A percentile compares a stretch with the other conserved stretches of the same genome.
These are phyloP conservation scores for Geotrichum fermentans DNA, from an alignment of 1,139 yeast genomes.

Conservation along the genomic window DNA sequence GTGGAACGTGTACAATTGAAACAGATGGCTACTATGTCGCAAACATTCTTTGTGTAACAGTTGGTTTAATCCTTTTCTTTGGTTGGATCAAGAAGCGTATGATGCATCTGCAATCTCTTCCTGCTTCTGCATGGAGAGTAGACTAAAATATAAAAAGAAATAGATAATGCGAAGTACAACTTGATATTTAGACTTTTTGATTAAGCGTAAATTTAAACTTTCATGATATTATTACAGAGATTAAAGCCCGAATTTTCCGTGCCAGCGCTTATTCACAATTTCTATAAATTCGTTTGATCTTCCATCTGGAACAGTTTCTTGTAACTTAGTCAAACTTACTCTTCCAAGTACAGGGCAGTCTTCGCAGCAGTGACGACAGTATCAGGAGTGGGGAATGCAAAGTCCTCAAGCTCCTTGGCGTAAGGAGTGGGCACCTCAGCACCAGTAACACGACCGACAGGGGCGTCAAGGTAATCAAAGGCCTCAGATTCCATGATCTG, in stretches of 20 bases:
- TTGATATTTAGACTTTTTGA: not conserved
- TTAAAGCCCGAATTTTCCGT: too few relatives aligned
- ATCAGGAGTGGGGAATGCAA: slow-evolving; percentile 97
- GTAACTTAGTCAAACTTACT: slow-evolving; percentile 24
- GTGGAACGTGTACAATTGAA: slow-evolving; percentile 52
- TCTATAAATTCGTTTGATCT: not conserved
- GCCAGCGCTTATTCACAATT: too few relatives aligned
- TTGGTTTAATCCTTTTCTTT: slow-evolving; percentile 65
- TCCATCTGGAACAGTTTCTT: not conserved
- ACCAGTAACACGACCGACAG: slow-evolving; percentile 97
- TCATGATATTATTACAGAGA: not conserved
- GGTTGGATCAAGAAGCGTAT: slow-evolving; percentile 62
- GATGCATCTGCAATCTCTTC: slow-evolving; percentile 54
- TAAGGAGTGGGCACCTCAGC: slow-evolving; percentile 99
- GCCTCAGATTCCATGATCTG: slow-evolving; percentile 98
- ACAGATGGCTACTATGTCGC: slow-evolving; percentile 85
- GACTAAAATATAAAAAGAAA: slow-evolving; percentile 9
- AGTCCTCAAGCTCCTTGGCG: slow-evolving; percentile 92
- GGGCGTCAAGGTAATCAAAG: slow-evolving; percentile 97
- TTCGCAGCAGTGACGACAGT: slow-evolving; percentile 86
- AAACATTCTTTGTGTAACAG: slow-evolving; percentile 60
- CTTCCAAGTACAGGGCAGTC: slow-evolving; percentile 73
- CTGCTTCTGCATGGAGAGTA: slow-evolving; percentile 67
- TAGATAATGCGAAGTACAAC: not conserved
- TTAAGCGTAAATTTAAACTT: not conserved